Conservation (phyloP, 345 rosid genomes). For the Bruguiera sexangula region DNA sequence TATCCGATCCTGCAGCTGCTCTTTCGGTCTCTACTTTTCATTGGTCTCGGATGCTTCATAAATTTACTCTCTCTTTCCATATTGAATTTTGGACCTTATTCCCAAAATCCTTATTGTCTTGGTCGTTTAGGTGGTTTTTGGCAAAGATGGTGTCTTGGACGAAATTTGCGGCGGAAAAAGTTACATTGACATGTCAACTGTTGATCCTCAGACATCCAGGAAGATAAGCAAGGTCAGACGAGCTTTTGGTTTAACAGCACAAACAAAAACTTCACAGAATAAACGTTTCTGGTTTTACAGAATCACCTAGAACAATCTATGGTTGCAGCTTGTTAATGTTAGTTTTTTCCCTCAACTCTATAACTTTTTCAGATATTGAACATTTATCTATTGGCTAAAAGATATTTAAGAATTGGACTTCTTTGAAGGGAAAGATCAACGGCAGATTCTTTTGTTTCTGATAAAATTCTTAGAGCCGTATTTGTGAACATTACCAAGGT, state of each 20-base stretch:
- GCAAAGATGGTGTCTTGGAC: conserved; percentile 74
- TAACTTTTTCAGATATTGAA: too few relatives aligned
- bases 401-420: too few relatives aligned
- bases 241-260: too few relatives aligned
- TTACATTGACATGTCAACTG: conserved; percentile 95
- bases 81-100: not conserved
- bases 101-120: not conserved
- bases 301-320: too few relatives aligned
- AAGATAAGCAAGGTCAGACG: conserved; percentile 60
- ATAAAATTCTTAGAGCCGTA: too few relatives aligned
- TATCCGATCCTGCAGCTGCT: conserved; percentile 90
- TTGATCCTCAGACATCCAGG: conserved; percentile 75
- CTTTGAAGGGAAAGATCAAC: too few relatives aligned
- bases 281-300: too few relatives aligned
- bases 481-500: not conserved
- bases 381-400: too few relatives aligned
- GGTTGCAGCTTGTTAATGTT: too few relatives aligned
- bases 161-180: conserved; percentile 63
- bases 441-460: too few relatives aligned
- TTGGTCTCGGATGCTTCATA: not conserved
- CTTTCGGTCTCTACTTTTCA: conserved; percentile 47
- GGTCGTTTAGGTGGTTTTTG: conserved; percentile 70
- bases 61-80: not conserved
- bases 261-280: too few relatives aligned
- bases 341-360: too few relatives aligned